Evolutionary conservation across 164 flowering plant genomes (phyloP), one percentile per base, ranked within the genome.

Genomic region (Vitis cinerea): DNA sequence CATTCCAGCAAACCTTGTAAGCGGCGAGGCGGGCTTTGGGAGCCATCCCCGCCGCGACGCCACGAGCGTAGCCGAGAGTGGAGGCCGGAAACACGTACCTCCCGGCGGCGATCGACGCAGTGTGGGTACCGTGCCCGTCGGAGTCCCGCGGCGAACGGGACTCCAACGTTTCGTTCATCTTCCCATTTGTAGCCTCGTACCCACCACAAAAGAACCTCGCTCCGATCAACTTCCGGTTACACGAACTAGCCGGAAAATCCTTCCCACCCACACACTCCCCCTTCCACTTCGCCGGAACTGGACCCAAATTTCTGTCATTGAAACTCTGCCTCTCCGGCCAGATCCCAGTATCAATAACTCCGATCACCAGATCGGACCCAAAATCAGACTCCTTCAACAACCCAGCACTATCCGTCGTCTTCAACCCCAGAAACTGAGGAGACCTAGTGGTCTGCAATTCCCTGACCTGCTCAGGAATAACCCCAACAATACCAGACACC

Each of bases 71-170:
- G 0, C 99, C 99, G 3, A 93, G 79, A 0, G 88, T 86, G 0
- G 94, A 85, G 0, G 99, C 99, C 6, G 90, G 89, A 58, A 77
- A 89, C 0, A 93, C 99, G 72, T 89, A 90, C 71, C 97, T 76
- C 1, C 99, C 99, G 49, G 99, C 99, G 30, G 98, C 96, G 5
- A 89, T 95, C 1, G 98, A 93, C 0, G 99, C 92, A 0, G 99
- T 95, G 83, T 95, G 99, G 1, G 97, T 93, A 6, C 99, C 99
- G 61, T 95, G 99, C 0, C 99, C 99, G 68, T 91, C 97, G 12
- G 94, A 83, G 73, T 95, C 99, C 7, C 97, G 70, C 0, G 97
- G 87, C 0, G 98, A 93, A 14, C 94, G 83, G 55, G 5, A 71
- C 85, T 92, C 97, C 6, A 77, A 37, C 3, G 97, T 78, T 71